Evolutionary conservation across 2,329 filamentous ascomycete genomes (phyloP).

Genomic region (Zarea fungicola): DNA sequence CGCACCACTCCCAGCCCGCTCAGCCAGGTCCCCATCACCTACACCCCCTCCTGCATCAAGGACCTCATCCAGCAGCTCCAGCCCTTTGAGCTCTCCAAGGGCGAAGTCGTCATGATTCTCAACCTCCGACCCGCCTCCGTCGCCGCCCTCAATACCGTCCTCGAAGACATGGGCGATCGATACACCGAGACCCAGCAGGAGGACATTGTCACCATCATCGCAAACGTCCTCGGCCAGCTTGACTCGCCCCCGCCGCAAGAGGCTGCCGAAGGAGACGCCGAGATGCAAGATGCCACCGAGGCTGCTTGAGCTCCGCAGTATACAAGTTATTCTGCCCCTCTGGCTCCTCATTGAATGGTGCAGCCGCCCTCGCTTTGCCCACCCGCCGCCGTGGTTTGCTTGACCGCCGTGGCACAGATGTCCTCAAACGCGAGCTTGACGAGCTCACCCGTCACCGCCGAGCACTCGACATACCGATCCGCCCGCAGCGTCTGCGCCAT

Average conservation of each 20-base stretch:
- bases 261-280: slow-evolving; percentile 30
- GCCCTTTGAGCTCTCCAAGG: slow-evolving; percentile 58
- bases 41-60: slow-evolving; percentile 46
- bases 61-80: slow-evolving; percentile 51
- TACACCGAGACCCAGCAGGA: slow-evolving; percentile 55
- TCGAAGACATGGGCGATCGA: slow-evolving; percentile 60
- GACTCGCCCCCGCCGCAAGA: slow-evolving; percentile 25
- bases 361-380: slow-evolving; percentile 54
- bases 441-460: slow-evolving; percentile 55
- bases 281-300: slow-evolving; percentile 31
- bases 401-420: slow-evolving; percentile 51
- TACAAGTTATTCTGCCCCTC: not conserved
- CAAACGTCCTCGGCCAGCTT: slow-evolving; percentile 53
- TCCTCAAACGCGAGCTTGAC: slow-evolving; percentile 55
- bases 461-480: slow-evolving; percentile 61
- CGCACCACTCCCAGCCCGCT: slow-evolving; percentile 50
- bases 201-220: slow-evolving; percentile 52
- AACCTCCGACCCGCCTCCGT: slow-evolving; percentile 57
- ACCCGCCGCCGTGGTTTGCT: slow-evolving; percentile 39
- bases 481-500: slow-evolving; percentile 53
- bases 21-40: slow-evolving; percentile 49
- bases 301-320: slow-evolving; percentile 16
- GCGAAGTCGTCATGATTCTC: slow-evolving; percentile 63
- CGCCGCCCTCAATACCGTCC: slow-evolving; percentile 54
- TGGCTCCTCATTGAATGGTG: slow-evolving; percentile 42